These are phyloP conservation scores for Cymodocea nodosa DNA, from an alignment of 116 monocot species.

Conservation along the genomic window DNA sequence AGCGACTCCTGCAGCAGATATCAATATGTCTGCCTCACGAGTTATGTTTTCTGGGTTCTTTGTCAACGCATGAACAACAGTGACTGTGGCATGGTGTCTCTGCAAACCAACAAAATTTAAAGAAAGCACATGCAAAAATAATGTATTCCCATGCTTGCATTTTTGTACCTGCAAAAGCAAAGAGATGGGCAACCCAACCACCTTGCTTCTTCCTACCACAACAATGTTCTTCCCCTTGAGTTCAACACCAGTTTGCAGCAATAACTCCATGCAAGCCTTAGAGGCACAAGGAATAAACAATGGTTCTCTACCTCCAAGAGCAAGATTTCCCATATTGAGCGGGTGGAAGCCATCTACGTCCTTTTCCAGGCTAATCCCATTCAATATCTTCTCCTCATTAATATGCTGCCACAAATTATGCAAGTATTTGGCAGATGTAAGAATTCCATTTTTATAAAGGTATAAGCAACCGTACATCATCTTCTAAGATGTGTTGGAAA, in stretches of 20 bases:
- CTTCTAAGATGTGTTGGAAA: too few relatives aligned
- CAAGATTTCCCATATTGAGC: slow-evolving; percentile 90
- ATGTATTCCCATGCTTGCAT: not conserved
- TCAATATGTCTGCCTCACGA: slow-evolving; percentile 73
- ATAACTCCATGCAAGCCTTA: slow-evolving; percentile 76
- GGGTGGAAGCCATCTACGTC: slow-evolving; percentile 99
- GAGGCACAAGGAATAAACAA: slow-evolving; percentile 92
- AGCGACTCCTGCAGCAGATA: slow-evolving; percentile 85
- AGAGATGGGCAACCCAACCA: slow-evolving; percentile 78
- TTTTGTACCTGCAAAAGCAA: slow-evolving; percentile 75
- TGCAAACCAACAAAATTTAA: slow-evolving; percentile 13
- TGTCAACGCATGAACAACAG: slow-evolving; percentile 70
- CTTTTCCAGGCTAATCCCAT: slow-evolving; percentile 64
- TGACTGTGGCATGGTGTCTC: slow-evolving; percentile 97
- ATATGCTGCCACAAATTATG: slow-evolving; percentile 38
- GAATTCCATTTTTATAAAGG: too few relatives aligned
- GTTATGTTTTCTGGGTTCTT: slow-evolving; percentile 71
- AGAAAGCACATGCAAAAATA: not conserved
- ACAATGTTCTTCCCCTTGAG: slow-evolving; percentile 62
- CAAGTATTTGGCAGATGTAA: too few relatives aligned
- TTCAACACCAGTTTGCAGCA: slow-evolving; percentile 46
- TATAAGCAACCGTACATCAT: too few relatives aligned
- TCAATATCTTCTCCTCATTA: slow-evolving; percentile 72
- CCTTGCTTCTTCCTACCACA: slow-evolving; percentile 82
- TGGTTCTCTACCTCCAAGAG: slow-evolving; percentile 62